A percentile compares a stretch with the other conserved stretches of the same genome.
These are phyloP conservation scores for Pestalotiopsis sp. DNA, from an alignment of 2,329 filamentous ascomycete genomes.

Conservation along the genomic window DNA sequence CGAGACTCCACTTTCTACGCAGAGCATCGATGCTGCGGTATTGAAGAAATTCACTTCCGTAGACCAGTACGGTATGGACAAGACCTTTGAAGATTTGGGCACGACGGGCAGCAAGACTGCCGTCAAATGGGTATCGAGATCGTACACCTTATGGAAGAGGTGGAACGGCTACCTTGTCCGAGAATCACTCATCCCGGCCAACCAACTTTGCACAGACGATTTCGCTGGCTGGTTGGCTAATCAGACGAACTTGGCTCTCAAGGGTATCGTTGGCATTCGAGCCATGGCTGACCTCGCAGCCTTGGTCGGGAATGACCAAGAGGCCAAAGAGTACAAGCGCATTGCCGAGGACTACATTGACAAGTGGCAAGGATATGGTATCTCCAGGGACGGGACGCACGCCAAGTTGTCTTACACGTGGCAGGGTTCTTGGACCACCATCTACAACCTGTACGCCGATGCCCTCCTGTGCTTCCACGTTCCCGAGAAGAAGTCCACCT, in stretches of 20 bases:
- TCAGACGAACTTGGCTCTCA: slow-evolving; percentile 75
- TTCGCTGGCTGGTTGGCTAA: slow-evolving; percentile 76
- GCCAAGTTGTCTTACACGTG: slow-evolving; percentile 80
- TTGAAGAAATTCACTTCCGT: slow-evolving; percentile 20
- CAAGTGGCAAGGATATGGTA: slow-evolving; percentile 72
- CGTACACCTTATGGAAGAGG: slow-evolving; percentile 73
- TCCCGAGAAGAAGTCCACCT: slow-evolving; percentile 23
- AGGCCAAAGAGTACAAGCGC: slow-evolving; percentile 63
- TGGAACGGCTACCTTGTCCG: slow-evolving; percentile 76
- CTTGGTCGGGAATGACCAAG: slow-evolving; percentile 58
- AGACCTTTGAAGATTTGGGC: slow-evolving; percentile 55
- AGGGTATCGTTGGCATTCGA: slow-evolving; percentile 78
- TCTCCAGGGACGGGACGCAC: slow-evolving; percentile 71
- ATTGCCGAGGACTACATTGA: slow-evolving; percentile 68
- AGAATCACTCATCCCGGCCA: slow-evolving; percentile 68
- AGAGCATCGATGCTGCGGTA: slow-evolving; percentile 17
- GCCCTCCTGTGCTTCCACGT: slow-evolving; percentile 78
- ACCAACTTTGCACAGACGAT: slow-evolving; percentile 77
- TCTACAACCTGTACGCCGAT: slow-evolving; percentile 80
- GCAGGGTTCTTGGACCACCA: slow-evolving; percentile 81
- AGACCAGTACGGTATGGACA: slow-evolving; percentile 55
- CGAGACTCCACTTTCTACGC: slow-evolving; percentile 29
- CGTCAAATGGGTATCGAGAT: slow-evolving; percentile 45
- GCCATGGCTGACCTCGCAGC: slow-evolving; percentile 73
- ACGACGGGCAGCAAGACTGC: slow-evolving; percentile 47